Base-by-base conservation (phyloP, 2,329 filamentous ascomycete genomes). In the Fusarium oxysporum region DNA sequence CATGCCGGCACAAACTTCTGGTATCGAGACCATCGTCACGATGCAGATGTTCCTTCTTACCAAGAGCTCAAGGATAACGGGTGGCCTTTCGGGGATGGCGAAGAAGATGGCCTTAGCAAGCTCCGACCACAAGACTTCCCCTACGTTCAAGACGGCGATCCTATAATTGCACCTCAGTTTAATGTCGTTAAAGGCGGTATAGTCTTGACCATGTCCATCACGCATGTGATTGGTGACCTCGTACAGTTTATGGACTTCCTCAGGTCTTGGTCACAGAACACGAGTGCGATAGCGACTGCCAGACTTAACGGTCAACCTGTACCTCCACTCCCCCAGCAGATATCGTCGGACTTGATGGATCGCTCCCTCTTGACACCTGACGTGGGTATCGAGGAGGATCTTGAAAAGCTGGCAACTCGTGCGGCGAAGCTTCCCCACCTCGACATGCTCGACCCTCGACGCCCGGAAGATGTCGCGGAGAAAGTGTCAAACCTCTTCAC, bases 191-290 rank as follows among this genome's bases (percentile, higher is more conserved):
- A 30, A 8, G 60, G 33, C 38, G 64, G 63, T 5, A 47, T 67
- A 23, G 53, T 67, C 30, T 47, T 67, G n/a, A 58, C 60, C 5
- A 67, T 67, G 37, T 58, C 64, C 7, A 64, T 67, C 32, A 47
- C 60, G 30, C 64, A 67, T 33, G 64, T 53, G 3, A 67, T 64
- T 13, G 44, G 64, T 8, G 64, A 67, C 19, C 60, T 67, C 6
- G 53, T 67, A 4, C 64, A 67, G 51, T 58, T 50, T 3, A 41
- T 67, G 60, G 51, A 57, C 25, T 64, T 64, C 30, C 28, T 67
- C 23, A 32, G 35, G 25, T 64, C 60, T 30, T 67, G 64, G 64
- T 47, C 64, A 38, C 33, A 23, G 3, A 57, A 64, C 30, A 67
- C 64, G 23, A 44, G 6, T 23, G 33, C 51, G 5, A 25, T 64